Conservation (phyloP, 306 rosid genomes). For the Vicia villosa region DNA sequence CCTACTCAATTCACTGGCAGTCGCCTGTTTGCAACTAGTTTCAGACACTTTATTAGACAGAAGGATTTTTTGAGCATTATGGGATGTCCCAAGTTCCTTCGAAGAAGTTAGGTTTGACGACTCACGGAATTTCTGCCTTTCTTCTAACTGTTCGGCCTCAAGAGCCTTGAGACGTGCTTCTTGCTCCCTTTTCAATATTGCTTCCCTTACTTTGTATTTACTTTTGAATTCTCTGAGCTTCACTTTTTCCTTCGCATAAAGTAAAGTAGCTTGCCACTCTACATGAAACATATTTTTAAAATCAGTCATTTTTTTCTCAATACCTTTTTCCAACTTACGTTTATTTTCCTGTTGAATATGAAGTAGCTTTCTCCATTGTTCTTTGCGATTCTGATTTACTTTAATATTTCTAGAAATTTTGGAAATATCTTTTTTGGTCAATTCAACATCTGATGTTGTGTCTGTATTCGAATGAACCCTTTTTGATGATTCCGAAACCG, state of each 20-base stretch:
- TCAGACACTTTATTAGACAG: conserved; percentile 39
- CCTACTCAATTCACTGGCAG: conserved; percentile 29
- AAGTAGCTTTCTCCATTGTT: conserved; percentile 48
- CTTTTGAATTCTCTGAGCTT: conserved; percentile 41
- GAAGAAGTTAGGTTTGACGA: conserved; percentile 42
- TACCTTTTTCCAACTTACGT: conserved; percentile 13
- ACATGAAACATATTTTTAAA: conserved; percentile 40
- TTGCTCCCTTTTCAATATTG: conserved; percentile 40
- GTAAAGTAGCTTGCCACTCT: conserved; percentile 41
- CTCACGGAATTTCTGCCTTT: conserved; percentile 47
- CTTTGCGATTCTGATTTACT: conserved; percentile 47
- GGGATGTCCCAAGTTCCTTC: conserved; percentile 23
- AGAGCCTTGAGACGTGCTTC: conserved; percentile 47
- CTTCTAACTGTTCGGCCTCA: conserved; percentile 46
- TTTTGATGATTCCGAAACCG: conserved; percentile 38
- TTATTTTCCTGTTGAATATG: conserved; percentile 46
- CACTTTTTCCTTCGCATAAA: conserved; percentile 39
- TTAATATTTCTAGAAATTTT: conserved; percentile 50
- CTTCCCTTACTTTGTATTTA: conserved; percentile 34
- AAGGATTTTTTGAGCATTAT: conserved; percentile 30
- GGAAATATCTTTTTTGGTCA: conserved; percentile 42
- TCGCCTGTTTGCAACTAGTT: conserved; percentile 22
- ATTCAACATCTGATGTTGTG: conserved; percentile 29
- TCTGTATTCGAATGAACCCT: conserved; percentile 28
- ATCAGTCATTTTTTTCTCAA: conserved; percentile 40